Evolutionary conservation across 176 grass and related monocot species (phyloP).

Genomic region (Canna indica): DNA sequence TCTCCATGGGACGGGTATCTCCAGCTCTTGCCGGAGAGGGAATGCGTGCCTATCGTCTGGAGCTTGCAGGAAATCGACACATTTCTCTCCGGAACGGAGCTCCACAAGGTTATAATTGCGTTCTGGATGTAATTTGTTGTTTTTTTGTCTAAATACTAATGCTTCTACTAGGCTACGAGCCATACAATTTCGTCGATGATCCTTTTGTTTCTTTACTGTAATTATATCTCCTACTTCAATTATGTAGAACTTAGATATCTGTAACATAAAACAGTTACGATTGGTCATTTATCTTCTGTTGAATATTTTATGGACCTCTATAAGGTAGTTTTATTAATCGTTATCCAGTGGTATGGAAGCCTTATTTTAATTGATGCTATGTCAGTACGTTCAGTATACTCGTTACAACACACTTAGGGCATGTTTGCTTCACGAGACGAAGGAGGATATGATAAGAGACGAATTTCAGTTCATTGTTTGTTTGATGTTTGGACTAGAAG

Average conservation of each 20-base stretch:
- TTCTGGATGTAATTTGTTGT: neutral
- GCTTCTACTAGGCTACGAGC: neutral
- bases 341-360: no score
- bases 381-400: no score
- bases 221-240: neutral
- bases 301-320: neutral
- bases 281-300: neutral
- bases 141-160: neutral
- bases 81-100: slow-evolving; percentile 74
- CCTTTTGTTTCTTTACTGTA: neutral
- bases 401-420: no score
- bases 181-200: neutral
- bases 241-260: neutral
- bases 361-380: no score
- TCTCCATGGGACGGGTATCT: slow-evolving; percentile 70
- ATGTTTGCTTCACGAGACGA: no score
- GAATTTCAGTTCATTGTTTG: no score
- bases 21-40: slow-evolving; percentile 54
- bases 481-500: no score
- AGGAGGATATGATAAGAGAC: no score
- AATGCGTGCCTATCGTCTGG: slow-evolving; percentile 83
- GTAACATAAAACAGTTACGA: neutral
- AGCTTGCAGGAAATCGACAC: slow-evolving; percentile 37
- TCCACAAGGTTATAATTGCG: slow-evolving; percentile 50
- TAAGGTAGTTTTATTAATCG: neutral